Evolutionary conservation across 371 early-diverging fungal genomes (phyloP), one percentile per base, ranked within the genome.

Genomic region (Dinochytrium kinnereticum): DNA sequence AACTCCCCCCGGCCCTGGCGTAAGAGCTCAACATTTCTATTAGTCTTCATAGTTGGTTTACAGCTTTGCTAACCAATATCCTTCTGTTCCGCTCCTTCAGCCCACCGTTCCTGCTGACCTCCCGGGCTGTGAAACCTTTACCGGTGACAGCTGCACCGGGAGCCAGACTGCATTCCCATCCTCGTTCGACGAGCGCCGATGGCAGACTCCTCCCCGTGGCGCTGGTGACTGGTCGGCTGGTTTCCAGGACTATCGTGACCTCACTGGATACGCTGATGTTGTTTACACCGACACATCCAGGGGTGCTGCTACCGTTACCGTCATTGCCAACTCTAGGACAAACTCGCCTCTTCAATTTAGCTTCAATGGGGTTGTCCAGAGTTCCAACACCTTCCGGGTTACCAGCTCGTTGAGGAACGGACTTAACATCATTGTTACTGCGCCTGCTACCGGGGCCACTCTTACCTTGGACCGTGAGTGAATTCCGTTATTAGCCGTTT

Each of bases 161-260:
- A 34, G 59, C 38, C 36, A 73, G 7, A 49, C 40, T 21, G 44
- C 7, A 7, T 19, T 44, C 44, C 44, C 49, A 38, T 51, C 68
- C 15, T 40, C 59, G 33, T 24, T 39, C 44, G 76, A 76, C 30
- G 2, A 39, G 31, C 49, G 76, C 59, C 68, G 69, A 24, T 76
- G 76, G 76, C 76, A 76, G 51, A 76, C 76, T 26, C 76, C 76
- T 19, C 69, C 76, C n/a, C 44, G 67, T 31, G 40, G 38, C 21
- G 37, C 17, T 59, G 36, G 79, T 15, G 57, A 50, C 21, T 79
- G 68, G 37, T 26, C 21, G 2, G 24, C 71, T 1, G 64, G 50
- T 17, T 78, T 57, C 40, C 79, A 78, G 50, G 71, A 70, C 53
- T 78, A 79, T 53, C 31, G 70, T 7, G 75, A 76, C 21, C 28